phyloP scores from a whole-genome alignment of 805 yeast genomes.

The Candida glaebosa region DNA sequence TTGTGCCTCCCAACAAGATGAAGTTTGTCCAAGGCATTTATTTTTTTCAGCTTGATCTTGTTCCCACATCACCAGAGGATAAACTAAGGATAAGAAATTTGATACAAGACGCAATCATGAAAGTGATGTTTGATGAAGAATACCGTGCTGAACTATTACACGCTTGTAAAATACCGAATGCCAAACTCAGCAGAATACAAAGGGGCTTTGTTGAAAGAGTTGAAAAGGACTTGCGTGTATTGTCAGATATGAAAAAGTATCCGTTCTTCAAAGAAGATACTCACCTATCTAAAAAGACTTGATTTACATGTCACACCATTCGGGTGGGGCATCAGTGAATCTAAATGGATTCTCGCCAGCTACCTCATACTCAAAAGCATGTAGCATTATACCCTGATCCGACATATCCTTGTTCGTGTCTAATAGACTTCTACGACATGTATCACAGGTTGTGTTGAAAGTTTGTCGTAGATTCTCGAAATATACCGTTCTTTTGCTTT shows the following conservation, averaged over 20 bases:
- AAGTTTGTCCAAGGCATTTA: conserved; percentile 22
- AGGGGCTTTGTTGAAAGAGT: no score
- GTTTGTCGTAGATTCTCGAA: conserved; percentile 26
- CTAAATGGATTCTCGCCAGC: conserved; percentile 23
- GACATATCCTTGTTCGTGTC: conserved; percentile 23
- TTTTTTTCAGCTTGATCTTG: conserved; percentile 14
- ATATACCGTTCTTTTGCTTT: conserved; percentile 19
- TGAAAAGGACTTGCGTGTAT: conserved; percentile 6
- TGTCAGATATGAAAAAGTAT: conserved; percentile 18
- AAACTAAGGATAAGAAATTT: conserved; percentile 7
- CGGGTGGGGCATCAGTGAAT: conserved; percentile 44
- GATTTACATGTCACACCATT: conserved; percentile 31
- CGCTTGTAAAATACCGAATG: no score
- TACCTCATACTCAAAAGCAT: conserved; percentile 39
- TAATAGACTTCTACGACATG: conserved; percentile 31
- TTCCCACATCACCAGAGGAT: conserved; percentile 21
- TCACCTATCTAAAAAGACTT: neutral
- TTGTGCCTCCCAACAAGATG: conserved; percentile 3
- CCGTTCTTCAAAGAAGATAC: conserved; percentile 17
- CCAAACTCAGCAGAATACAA: no score
- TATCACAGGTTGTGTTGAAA: conserved; percentile 22
- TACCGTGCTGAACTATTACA: neutral
- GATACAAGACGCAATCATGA: conserved; percentile 11
- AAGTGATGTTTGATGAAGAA: neutral
- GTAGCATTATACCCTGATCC: conserved; percentile 42